These are phyloP conservation scores for Centella asiatica DNA, from an alignment of 129 eudicot species.

Conservation along the genomic window DNA sequence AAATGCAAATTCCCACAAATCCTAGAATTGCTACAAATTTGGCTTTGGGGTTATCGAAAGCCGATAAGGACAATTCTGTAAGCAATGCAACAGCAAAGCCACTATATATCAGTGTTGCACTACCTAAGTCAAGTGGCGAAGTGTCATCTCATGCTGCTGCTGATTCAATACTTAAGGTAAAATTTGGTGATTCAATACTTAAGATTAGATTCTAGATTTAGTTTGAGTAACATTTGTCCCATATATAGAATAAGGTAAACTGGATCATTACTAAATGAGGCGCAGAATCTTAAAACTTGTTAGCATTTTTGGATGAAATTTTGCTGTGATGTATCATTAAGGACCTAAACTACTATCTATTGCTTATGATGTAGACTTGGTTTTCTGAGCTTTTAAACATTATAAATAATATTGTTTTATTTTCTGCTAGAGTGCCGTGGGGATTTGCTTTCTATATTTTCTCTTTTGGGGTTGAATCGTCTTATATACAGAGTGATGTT, in stretches of 20 bases:
- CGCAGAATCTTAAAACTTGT: background rate
- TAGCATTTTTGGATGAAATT: background rate
- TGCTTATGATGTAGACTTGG: background rate
- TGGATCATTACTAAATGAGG: too few species aligned
- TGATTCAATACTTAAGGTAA: slow-evolving; percentile 68
- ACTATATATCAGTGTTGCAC: slow-evolving; percentile 67
- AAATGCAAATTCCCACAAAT: slow-evolving; percentile 83
- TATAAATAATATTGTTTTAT: too few species aligned
- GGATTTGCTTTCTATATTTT: too few species aligned
- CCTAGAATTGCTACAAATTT: slow-evolving; percentile 83
- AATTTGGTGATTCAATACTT: background rate
- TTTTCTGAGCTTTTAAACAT: too few species aligned
- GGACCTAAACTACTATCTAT: background rate
- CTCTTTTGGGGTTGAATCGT: too few species aligned
- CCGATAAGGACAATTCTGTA: slow-evolving; percentile 35
- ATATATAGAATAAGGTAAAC: too few species aligned
- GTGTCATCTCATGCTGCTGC: slow-evolving; percentile 40
- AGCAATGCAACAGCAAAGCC: slow-evolving; percentile 45
- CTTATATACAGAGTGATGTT: too few species aligned
- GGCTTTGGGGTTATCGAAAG: slow-evolving; percentile 32
- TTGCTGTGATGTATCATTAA: background rate
- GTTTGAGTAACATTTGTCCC: too few species aligned
- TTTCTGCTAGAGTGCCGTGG: too few species aligned
- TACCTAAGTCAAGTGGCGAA: slow-evolving; percentile 44
- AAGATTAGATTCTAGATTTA: too few species aligned